Base-by-base conservation (phyloP, 345 rosid genomes). In the Pelargonium nanum region DNA sequence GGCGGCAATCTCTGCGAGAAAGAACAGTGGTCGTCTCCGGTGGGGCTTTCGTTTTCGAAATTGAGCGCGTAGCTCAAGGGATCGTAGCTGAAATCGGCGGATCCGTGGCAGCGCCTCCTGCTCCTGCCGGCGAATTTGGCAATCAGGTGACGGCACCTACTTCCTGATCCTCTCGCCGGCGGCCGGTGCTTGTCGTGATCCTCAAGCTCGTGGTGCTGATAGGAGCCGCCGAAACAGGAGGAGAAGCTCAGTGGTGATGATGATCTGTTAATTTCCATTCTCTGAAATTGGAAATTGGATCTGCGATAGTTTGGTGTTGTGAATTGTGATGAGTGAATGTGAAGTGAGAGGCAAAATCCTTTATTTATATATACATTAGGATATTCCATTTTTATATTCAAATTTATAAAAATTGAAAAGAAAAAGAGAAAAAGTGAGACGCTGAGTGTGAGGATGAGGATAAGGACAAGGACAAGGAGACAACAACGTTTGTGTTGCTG, bases 21-120 rank as follows among this genome's bases (percentile, higher is more conserved):
- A 59, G 4, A 69, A 56, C 3, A 58, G 75, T 80, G 82, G n/a
- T 56, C 57, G 45, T 26, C 25, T 1, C 1, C 34, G 4, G 69
- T 74, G 20, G 75, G 34, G 67, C 34, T 0, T 55, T 81, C 77
- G 20, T 80, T 85, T 55, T 87, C 87, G 67, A 87, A 90, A 67
- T 90, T 90, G 22, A 85, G 76, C 6, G 83, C 76, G 63, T 87
- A 90, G 45, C 90, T 90, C 74, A 64, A 23, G 7, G 81, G 78
- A 57, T 87, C 95, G 70, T 87, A 90, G 20, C 79, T 67, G 57
- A 85, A 83, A 65, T 90, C 88, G 1, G 66, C 74, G 5, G 84
- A 72, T 56, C 56, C 53, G 6, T 53, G 56, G 9, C 70, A 32
- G 2, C 75, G 80, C 55, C 61, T 78, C 24, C 75, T 61, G 21